phyloP scores from a whole-genome alignment of 169 alveolate species.

The Plasmodium malariae region DNA sequence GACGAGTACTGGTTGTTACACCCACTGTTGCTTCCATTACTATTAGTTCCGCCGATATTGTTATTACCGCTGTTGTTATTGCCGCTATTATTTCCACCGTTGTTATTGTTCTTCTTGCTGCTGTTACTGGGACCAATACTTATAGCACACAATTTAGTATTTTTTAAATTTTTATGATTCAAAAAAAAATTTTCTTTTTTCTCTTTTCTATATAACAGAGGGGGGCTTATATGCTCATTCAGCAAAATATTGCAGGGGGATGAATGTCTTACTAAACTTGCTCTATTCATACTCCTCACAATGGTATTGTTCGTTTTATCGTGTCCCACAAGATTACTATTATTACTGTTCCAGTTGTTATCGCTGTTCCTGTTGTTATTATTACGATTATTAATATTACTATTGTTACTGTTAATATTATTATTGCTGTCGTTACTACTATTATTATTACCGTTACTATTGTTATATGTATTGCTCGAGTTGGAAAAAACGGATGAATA shows the following conservation, averaged over 20 bases:
- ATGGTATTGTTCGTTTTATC: not conserved
- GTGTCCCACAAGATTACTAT: no score
- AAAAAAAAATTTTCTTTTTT: conserved; percentile 14
- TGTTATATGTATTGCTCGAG: not conserved
- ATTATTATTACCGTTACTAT: not conserved
- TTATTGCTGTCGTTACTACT: no score
- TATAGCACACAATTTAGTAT: conserved; percentile 29
- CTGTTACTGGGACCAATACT: no score
- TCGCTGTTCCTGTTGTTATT: no score
- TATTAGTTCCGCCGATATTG: no score
- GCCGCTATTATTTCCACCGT: no score
- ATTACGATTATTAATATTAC: no score
- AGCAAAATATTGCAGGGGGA: conserved; percentile 6
- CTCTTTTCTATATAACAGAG: conserved; percentile 5
- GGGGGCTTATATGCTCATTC: not conserved
- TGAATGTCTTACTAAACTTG: conserved; percentile 11
- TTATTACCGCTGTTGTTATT: no score
- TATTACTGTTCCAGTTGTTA: no score
- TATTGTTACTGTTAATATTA: no score
- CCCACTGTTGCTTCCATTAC: not conserved
- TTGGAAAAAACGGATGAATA: no score
- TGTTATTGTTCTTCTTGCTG: no score
- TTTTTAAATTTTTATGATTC: not conserved
- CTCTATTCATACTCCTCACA: conserved; percentile 9
- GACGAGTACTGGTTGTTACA: not conserved